phyloP scores from a whole-genome alignment of 768 basidiomycete genomes.

The Psilocybe cubensis region DNA sequence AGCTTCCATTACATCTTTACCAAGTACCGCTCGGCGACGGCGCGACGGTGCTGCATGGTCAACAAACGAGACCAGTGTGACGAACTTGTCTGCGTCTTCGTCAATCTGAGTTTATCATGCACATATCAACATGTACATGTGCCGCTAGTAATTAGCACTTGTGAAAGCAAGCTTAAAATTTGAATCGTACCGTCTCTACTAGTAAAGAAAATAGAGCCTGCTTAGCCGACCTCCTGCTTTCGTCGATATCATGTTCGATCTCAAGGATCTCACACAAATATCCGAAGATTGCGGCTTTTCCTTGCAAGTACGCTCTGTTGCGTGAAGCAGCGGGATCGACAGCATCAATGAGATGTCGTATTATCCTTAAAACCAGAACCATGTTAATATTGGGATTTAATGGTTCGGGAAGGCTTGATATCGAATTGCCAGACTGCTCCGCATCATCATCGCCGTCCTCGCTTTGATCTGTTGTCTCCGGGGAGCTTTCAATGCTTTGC shows the following conservation, averaged over 20 bases:
- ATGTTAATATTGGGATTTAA: too few relatives aligned
- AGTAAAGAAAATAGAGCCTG: not conserved
- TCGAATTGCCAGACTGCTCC: constrained; percentile 23
- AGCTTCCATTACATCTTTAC: constrained; percentile 18
- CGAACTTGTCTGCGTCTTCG: not conserved
- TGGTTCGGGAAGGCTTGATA: too few relatives aligned
- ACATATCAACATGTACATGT: too few relatives aligned
- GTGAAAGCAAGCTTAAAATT: not conserved
- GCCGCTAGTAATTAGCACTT: too few relatives aligned
- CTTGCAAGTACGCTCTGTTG: constrained; percentile 24
- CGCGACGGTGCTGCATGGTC: not conserved
- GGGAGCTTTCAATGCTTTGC: too few relatives aligned
- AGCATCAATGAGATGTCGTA: constrained; percentile 8
- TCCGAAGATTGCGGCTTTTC: constrained; percentile 13
- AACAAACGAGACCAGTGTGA: not conserved
- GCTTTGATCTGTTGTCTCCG: too few relatives aligned
- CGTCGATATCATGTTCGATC: not conserved
- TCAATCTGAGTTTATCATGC: not conserved
- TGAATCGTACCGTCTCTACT: not conserved
- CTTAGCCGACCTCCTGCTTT: not conserved
- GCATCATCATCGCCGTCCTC: too few relatives aligned
- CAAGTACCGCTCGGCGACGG: constrained; percentile 14
- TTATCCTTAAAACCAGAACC: too few relatives aligned
- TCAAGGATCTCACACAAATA: not conserved
- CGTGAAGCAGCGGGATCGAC: constrained; percentile 11